phyloP scores from a whole-genome alignment of 495 filamentous ascomycete genomes.

The Penicillium odoratum region DNA sequence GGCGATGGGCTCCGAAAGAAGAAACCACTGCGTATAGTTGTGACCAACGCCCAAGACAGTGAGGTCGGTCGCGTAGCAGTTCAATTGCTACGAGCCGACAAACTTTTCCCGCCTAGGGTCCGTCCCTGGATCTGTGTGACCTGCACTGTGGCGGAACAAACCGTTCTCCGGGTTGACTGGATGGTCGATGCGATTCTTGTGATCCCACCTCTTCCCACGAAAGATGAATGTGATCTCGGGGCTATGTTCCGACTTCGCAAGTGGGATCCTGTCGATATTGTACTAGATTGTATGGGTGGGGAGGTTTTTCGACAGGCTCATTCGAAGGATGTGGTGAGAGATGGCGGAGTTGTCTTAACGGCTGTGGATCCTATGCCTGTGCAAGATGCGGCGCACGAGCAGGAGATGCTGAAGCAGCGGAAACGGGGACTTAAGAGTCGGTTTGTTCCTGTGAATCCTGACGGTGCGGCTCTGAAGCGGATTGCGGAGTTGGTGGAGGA shows the following conservation, averaged over 20 bases:
- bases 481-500: constrained; percentile 40
- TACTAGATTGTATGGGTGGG: constrained; percentile 40
- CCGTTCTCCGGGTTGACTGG: constrained; percentile 23
- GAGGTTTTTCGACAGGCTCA: constrained; percentile 36
- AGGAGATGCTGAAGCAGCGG: constrained; percentile 18
- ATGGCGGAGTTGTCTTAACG: constrained; percentile 38
- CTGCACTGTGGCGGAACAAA: constrained; percentile 32
- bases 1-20: constrained; percentile 12
- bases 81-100: constrained; percentile 35
- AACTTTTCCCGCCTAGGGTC: constrained; percentile 28
- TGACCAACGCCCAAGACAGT: constrained; percentile 39
- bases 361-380: constrained; percentile 34
- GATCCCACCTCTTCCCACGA: constrained; percentile 23
- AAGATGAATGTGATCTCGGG: constrained; percentile 31
- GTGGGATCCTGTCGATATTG: constrained; percentile 41
- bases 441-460: constrained; percentile 43
- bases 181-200: constrained; percentile 37
- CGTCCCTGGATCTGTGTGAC: constrained; percentile 46
- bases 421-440: constrained; percentile 32
- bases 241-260: constrained; percentile 31
- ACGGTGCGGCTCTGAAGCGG: constrained; percentile 28
- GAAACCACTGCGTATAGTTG: constrained; percentile 33
- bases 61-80: constrained; percentile 42
- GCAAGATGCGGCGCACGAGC: constrained; percentile 15
- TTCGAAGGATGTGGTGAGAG: constrained; percentile 33